Evolutionary conservation across 192 early-diverging fungal genomes (phyloP), one percentile per base, ranked within the genome.

Genomic region (Mortierella hygrophila): DNA sequence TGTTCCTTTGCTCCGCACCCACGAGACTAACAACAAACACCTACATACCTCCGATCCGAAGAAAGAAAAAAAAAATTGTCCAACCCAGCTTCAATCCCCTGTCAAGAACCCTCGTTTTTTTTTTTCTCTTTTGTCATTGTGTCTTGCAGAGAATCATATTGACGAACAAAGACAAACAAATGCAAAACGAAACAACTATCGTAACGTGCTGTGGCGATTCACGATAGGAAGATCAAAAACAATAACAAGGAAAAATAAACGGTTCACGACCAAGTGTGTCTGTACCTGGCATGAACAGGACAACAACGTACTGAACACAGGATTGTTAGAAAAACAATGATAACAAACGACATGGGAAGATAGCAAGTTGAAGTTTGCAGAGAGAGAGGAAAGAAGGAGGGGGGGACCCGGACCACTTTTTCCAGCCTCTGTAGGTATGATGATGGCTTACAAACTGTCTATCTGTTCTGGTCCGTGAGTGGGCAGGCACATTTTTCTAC

Each of bases 351-450:
- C 13, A 29, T 35, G 60, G 32, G 60, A 29, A 29, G 60, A 32
- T 63, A 49, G 47, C 13, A 49, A 18, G 13, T 13, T n/a, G 26
- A 65, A 13, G 10, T 46, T 46, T 0, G 35, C 3, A 65, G 11
- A 15, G 26, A 15, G 10, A 23, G 54, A 26, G 3, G 26, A 15
- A 3, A 23, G 54, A 26, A 23, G 54, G 1, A 35, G 54, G 10
- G 7, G 54, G 54, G 60, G 60, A 65, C 60, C 60, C 60, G 60
- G 60, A 65, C 60, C 60, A 65, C 60, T 65, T 65, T 65, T 65
- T 11, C 13, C 9, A 13, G 0, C 18, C 49, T 20, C 49, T 20
- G 47, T 52, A 3, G 49, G 49, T 26, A 8, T 46, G 29, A 13
- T 63, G 57, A 63, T 65, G 1, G 38, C 38, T 40, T 65, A 65